These are phyloP conservation scores for Naganishia cerealis DNA, from an alignment of 1,284 basidiomycete genomes.

Conservation along the genomic window DNA sequence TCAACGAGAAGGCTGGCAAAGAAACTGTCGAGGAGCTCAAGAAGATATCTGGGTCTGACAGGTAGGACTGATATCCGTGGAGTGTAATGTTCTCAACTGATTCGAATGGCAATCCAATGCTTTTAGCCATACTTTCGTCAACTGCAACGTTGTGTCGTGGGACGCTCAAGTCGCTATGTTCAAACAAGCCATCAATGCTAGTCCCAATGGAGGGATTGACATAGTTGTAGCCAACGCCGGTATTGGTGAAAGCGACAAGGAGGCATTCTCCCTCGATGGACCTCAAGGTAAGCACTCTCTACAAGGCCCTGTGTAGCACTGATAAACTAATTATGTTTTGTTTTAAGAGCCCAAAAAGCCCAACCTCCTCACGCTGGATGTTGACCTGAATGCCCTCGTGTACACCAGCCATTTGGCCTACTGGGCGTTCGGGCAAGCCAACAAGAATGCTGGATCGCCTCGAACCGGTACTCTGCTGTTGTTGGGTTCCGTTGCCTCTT, in stretches of 20 bases:
- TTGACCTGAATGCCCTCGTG: constrained; percentile 32
- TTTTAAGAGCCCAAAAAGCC: constrained; percentile 29
- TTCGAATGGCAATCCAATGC: background rate
- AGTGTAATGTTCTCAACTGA: background rate
- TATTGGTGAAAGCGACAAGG: constrained; percentile 29
- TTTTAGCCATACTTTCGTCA: constrained; percentile 30
- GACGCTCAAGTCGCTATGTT: constrained; percentile 32
- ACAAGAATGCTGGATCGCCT: constrained; percentile 10
- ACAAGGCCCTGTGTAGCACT: background rate
- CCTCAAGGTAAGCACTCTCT: constrained; percentile 15
- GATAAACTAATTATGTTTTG: background rate
- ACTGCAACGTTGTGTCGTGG: constrained; percentile 33
- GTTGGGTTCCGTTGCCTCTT: constrained; percentile 33
- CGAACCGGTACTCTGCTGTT: constrained; percentile 32
- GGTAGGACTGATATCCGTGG: background rate
- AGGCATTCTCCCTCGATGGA: constrained; percentile 16
- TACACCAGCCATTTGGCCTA: constrained; percentile 34
- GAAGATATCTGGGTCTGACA: constrained; percentile 24
- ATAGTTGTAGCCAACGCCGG: constrained; percentile 34
- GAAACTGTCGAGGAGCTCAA: constrained; percentile 29
- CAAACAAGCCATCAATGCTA: constrained; percentile 28
- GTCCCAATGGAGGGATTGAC: constrained; percentile 28
- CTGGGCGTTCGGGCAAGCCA: constrained; percentile 31
- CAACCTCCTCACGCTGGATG: constrained; percentile 31
- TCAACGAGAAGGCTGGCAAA: constrained; percentile 31